phyloP scores from a whole-genome alignment of 169 alveolate genomes.

The Eimeria brunetti region DNA sequence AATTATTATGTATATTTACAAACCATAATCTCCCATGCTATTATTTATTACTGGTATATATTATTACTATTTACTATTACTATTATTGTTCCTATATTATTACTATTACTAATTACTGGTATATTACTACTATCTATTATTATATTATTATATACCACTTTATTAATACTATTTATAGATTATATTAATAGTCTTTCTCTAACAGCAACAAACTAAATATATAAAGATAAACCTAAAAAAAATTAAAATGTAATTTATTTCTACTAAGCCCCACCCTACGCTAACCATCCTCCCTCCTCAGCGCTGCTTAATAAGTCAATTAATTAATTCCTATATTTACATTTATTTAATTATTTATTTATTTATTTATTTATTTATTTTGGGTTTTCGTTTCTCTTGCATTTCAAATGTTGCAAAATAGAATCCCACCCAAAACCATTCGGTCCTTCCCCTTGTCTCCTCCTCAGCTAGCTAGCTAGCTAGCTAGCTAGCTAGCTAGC shows the following conservation, averaged over 20 bases:
- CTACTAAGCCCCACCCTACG: too few species aligned
- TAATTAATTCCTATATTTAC: not conserved
- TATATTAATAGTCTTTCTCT: too few species aligned
- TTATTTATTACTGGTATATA: not conserved
- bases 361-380: not conserved
- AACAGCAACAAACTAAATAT: too few species aligned
- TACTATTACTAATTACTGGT: not conserved
- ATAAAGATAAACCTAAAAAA: too few species aligned
- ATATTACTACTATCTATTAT: not conserved
- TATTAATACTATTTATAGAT: too few species aligned
- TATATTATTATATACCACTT: too few species aligned
- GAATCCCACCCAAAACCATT: not conserved
- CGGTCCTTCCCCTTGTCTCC: not conserved
- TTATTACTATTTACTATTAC: not conserved
- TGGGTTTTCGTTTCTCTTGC: not conserved
- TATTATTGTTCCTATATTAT: not conserved
- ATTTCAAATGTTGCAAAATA: not conserved
- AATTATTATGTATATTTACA: not conserved
- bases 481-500: conserved; percentile 23
- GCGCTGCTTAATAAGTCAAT: too few species aligned
- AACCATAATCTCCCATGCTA: not conserved
- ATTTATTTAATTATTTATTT: not conserved
- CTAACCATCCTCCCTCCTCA: too few species aligned
- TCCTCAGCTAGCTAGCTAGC: conserved; percentile 4
- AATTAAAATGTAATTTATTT: too few species aligned